Conservation (phyloP, 1,284 basidiomycete genomes). For the Cystobasidium slooffiae region DNA sequence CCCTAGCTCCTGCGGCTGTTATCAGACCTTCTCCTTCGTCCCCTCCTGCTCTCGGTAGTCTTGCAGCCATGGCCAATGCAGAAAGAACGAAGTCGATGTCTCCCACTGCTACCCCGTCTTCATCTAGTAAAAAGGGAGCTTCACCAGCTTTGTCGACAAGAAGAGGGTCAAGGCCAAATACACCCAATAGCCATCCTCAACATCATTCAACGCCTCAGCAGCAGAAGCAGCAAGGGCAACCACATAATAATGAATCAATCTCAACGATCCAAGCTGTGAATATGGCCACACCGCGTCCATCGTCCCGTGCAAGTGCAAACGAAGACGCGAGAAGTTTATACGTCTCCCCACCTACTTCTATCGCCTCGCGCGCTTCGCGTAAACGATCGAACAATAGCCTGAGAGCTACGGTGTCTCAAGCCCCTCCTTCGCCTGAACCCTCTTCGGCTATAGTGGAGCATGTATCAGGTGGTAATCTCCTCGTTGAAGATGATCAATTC, state of each 20-base stretch:
- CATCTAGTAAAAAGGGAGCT: background rate
- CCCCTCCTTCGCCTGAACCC: slow-evolving; percentile 20
- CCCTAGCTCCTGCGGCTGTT: slow-evolving; percentile 27
- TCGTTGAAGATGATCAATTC: background rate
- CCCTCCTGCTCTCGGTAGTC: slow-evolving; percentile 15
- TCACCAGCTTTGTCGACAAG: background rate
- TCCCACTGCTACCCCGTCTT: background rate
- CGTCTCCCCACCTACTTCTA: background rate
- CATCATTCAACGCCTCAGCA: too few relatives aligned
- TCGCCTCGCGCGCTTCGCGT: slow-evolving; percentile 7
- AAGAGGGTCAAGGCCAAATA: background rate
- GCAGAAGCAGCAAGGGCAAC: too few relatives aligned
- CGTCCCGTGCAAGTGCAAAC: background rate
- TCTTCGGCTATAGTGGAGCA: slow-evolving; percentile 20
- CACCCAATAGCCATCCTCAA: background rate
- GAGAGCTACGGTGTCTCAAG: slow-evolving; percentile 11
- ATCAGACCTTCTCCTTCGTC: slow-evolving; percentile 25
- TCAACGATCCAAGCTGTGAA: background rate
- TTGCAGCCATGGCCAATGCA: background rate
- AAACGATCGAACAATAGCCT: slow-evolving; percentile 13
- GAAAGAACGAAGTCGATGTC: slow-evolving; percentile 3
- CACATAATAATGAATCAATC: background rate
- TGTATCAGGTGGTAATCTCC: background rate
- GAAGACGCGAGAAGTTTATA: background rate
- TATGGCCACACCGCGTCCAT: background rate